These are phyloP conservation scores for Tetrapyrgos nigripes DNA, from an alignment of 1,284 basidiomycete genomes.

Conservation along the genomic window DNA sequence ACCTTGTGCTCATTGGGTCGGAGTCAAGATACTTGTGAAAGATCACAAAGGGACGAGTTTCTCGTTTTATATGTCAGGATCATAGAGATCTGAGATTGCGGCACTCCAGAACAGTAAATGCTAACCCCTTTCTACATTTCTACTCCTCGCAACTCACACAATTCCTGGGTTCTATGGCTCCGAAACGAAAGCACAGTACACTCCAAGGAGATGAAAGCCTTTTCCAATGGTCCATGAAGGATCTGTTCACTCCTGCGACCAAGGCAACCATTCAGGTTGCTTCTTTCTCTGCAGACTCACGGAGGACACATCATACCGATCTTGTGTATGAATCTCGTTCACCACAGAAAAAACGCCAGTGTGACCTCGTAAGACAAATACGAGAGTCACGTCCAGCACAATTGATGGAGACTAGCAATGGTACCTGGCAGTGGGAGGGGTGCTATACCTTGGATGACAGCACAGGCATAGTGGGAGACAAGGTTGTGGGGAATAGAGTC, in stretches of 20 bases:
- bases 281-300: neutral
- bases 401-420: neutral
- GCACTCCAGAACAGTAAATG: too few species aligned
- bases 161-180: too few species aligned
- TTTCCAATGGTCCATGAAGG: neutral
- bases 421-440: neutral
- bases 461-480: neutral
- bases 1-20: too few species aligned
- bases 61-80: too few species aligned
- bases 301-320: neutral
- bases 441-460: neutral
- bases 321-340: neutral
- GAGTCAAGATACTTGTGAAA: too few species aligned
- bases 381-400: neutral
- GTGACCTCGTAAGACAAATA: neutral
- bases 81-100: too few species aligned
- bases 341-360: neutral
- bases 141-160: too few species aligned
- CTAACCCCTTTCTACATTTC: too few species aligned
- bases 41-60: too few species aligned
- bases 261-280: neutral
- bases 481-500: neutral
- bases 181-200: too few species aligned
- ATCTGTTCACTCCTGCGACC: neutral
- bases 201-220: too few species aligned